Percentiles rank a stretch among this genome's conserved stretches.
Evolutionary conservation across 2,329 filamentous ascomycete genomes (phyloP).

Genomic region (Pseudocercospora eumusae): DNA sequence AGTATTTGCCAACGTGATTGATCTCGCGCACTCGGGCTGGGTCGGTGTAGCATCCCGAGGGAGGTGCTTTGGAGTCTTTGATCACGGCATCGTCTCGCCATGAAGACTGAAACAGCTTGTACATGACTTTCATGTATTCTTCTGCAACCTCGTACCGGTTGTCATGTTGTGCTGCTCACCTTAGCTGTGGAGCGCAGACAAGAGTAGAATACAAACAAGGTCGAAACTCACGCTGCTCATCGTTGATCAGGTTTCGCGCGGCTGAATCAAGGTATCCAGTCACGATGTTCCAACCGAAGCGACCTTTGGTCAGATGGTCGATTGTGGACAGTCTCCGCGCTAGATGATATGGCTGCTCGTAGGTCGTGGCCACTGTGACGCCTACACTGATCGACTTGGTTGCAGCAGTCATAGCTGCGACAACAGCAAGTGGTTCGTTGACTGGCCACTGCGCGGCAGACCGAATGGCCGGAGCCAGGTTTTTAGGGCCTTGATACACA

Average conservation of each 20-base stretch:
- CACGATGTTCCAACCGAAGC: constrained; percentile 68
- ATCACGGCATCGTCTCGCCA: constrained; percentile 59
- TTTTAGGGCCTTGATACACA: constrained; percentile 64
- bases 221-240: constrained; percentile 49
- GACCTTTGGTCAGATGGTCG: constrained; percentile 62
- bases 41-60: constrained; percentile 55
- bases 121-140: constrained; percentile 62
- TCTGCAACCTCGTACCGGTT: constrained; percentile 62
- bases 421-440: constrained; percentile 62
- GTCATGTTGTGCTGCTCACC: constrained; percentile 55
- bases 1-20: constrained; percentile 59
- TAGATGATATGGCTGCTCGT: constrained; percentile 62
- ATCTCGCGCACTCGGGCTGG: constrained; percentile 62
- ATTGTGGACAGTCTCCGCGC: constrained; percentile 63
- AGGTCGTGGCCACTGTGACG: constrained; percentile 63
- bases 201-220: not conserved
- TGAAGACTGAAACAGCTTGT: constrained; percentile 60
- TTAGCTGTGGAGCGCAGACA: not conserved
- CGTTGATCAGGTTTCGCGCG: constrained; percentile 62
- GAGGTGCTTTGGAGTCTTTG: constrained; percentile 52
- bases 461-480: constrained; percentile 42
- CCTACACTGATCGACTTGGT: constrained; percentile 64
- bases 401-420: constrained; percentile 66
- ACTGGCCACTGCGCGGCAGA: constrained; percentile 59
- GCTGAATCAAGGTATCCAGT: constrained; percentile 63